Base-by-base conservation (phyloP, 768 basidiomycete species). In the Lepiota subincarnata region DNA sequence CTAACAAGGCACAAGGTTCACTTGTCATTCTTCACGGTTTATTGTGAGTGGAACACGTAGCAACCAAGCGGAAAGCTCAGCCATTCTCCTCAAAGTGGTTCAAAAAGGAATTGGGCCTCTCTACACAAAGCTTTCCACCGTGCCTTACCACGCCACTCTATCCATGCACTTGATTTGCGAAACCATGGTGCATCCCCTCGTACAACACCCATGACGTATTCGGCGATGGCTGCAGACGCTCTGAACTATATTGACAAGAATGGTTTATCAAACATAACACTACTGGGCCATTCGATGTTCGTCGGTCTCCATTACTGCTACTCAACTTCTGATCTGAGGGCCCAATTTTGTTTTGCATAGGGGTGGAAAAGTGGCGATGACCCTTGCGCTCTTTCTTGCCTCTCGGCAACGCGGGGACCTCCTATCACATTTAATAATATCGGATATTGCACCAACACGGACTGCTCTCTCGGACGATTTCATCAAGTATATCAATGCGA, bases 241-340 rank as follows among this genome's bases (percentile, higher is more conserved):
- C 67, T 84, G 1, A 72, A 79, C 41, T 92, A 93, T 62, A 78
- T 89, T 55, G 61, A 71, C 14, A 69, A 73, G 31, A 78, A 81
- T 44, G 70, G 71, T 0, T 65, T 90, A 37, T 71, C 72, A 2
- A 72, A 86, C 14, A 77, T 94, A 14, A 81, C 88, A 2, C 75
- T 97, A 3, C 71, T 96, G 3, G 94, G 94, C 0, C 94, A 96
- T 65, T 95, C 92, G 2, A 94, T 96, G 93, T 92, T 59, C 50
- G 87, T 72, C 1, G 5, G 40, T 19, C 18, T 35, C 2, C 12
- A 13, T 14, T 34, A 47, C 26, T 45, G 22, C 16, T 26, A 6
- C 13, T 10, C 11, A 31, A 14, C 14, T 55, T 5, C 6, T 24
- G 48, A 31, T 42, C 62, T 35, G 24, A 24, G 24, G 24, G 54